Conservation (phyloP, 441 rosid genomes). For the Theobroma grandiflorum region DNA sequence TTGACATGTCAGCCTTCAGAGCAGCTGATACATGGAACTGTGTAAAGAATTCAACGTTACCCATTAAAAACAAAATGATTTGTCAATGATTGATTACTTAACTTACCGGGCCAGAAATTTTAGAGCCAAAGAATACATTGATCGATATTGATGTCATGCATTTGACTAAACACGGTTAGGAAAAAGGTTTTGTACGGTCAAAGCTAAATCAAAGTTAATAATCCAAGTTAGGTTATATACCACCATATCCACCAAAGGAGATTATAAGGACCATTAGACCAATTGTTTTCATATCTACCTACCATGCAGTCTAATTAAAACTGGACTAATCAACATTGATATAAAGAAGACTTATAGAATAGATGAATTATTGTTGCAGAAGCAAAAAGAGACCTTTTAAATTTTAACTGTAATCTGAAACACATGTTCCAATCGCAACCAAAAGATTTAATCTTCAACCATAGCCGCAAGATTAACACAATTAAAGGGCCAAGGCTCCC, state of each 20-base stretch:
- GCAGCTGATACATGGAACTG: too few species aligned
- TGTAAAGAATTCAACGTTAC: neutral
- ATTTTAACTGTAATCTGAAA: neutral
- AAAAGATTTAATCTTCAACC: neutral
- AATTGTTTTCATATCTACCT: neutral
- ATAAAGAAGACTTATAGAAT: neutral
- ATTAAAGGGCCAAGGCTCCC: neutral
- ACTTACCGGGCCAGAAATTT: neutral
- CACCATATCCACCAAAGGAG: neutral
- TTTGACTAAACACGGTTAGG: neutral
- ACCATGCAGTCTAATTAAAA: neutral
- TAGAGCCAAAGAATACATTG: neutral
- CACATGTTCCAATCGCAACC: conserved; percentile 13
- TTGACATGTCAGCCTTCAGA: too few species aligned
- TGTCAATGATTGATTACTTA: conserved; percentile 1
- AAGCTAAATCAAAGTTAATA: neutral
- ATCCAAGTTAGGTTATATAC: conserved; percentile 1
- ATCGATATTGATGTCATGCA: neutral
- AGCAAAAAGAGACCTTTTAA: neutral
- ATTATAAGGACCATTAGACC: neutral
- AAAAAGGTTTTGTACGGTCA: neutral
- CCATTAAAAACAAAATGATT: neutral
- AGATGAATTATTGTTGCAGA: neutral
- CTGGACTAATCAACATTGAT: neutral
- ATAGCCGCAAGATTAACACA: neutral